phyloP scores from a whole-genome alignment of 805 yeast genomes.

The Pichia heedii region DNA sequence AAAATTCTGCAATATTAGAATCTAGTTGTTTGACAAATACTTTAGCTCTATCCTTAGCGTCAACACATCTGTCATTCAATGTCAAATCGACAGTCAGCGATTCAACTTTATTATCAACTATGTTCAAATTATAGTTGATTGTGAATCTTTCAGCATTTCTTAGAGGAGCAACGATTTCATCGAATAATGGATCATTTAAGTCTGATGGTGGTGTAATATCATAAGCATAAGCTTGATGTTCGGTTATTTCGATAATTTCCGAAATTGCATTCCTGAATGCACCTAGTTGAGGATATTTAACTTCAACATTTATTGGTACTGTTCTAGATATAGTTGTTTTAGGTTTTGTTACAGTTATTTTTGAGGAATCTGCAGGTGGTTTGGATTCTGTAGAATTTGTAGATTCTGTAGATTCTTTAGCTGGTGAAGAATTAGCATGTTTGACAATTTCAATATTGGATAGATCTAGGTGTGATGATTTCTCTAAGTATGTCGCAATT shows the following conservation, averaged over 20 bases:
- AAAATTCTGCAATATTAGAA: neutral
- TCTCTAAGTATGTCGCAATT: conserved; percentile 48
- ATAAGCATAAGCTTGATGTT: conserved; percentile 32
- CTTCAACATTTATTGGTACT: conserved; percentile 4
- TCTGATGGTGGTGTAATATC: conserved; percentile 33
- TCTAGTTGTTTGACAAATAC: conserved; percentile 21
- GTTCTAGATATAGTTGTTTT: neutral
- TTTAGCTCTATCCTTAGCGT: conserved; percentile 39
- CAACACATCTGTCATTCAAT: conserved; percentile 32
- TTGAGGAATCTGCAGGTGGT: conserved; percentile 8
- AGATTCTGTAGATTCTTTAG: conserved; percentile 18
- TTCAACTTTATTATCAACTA: conserved; percentile 15
- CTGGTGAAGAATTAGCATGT: neutral
- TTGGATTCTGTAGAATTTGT: conserved; percentile 24
- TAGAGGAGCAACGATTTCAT: conserved; percentile 43
- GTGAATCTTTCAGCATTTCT: conserved; percentile 35
- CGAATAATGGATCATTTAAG: conserved; percentile 51
- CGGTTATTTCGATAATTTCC: conserved; percentile 38
- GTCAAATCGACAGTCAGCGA: conserved; percentile 29
- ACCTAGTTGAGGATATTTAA: conserved; percentile 2
- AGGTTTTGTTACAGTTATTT: conserved; percentile 28
- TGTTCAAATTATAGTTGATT: conserved; percentile 24
- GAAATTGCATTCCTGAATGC: conserved; percentile 26
- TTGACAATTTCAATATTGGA: conserved; percentile 48
- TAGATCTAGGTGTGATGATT: conserved; percentile 59